phyloP scores from a whole-genome alignment of 164 flowering plant genomes.

The Tetrastigma voinierianum region DNA sequence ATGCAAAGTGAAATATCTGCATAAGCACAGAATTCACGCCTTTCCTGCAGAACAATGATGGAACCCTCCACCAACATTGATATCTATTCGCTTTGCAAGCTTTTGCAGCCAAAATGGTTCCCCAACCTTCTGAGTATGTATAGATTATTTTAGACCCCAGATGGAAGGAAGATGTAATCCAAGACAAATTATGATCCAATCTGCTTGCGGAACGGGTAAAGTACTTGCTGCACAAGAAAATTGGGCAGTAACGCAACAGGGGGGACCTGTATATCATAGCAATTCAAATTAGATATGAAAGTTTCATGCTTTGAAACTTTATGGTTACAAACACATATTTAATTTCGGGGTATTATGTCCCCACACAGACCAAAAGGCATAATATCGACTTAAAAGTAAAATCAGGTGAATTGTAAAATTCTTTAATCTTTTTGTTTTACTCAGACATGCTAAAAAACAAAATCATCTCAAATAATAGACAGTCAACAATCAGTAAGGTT shows the following conservation, averaged over 20 bases:
- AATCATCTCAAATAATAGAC: no score
- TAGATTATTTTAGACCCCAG: not conserved
- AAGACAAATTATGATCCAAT: constrained; percentile 24
- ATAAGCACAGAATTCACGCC: constrained; percentile 95
- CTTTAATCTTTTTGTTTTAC: no score
- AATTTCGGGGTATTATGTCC: no score
- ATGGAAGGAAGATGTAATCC: not conserved
- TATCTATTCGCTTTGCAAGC: constrained; percentile 91
- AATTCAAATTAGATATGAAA: not conserved
- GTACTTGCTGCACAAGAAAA: constrained; percentile 72
- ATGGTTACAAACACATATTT: not conserved
- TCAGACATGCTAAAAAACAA: no score
- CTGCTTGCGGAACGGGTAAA: constrained; percentile 88
- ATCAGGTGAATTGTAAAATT: no score
- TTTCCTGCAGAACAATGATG: constrained; percentile 88
- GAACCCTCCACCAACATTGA: constrained; percentile 97
- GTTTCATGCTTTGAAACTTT: not conserved
- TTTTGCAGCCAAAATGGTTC: constrained; percentile 89
- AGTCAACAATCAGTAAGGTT: no score
- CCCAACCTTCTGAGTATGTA: constrained; percentile 70
- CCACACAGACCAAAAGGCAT: no score
- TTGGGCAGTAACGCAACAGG: constrained; percentile 91
- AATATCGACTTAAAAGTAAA: no score
- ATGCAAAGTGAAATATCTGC: constrained; percentile 94
- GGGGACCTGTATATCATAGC: constrained; percentile 59